phyloP scores from a whole-genome alignment of 106 monocot genomes.

The Platanthera zijinensis region DNA sequence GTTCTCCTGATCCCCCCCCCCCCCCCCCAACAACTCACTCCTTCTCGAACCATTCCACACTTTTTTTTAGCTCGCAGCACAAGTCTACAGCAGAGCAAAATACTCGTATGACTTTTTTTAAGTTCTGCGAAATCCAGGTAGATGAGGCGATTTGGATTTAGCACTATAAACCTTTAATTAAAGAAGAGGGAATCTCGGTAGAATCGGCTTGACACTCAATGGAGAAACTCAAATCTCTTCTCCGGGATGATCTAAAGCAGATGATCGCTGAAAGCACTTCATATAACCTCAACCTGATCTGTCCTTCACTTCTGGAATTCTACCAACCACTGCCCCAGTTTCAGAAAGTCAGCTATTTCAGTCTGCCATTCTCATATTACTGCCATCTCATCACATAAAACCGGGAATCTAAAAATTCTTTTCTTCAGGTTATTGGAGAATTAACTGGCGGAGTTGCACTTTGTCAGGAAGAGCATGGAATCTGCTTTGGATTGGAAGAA shows the following conservation, averaged over 20 bases:
- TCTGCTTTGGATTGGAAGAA: slow-evolving; percentile 51
- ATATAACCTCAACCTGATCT: slow-evolving; percentile 33
- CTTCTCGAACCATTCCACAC: too few relatives aligned
- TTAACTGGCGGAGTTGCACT: slow-evolving; percentile 60
- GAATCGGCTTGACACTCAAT: slow-evolving; percentile 16
- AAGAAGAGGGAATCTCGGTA: background rate
- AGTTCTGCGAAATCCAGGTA: too few relatives aligned
- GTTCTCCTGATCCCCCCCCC: too few relatives aligned
- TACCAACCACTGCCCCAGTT: slow-evolving; percentile 36
- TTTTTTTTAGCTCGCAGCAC: too few relatives aligned
- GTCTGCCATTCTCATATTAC: background rate
- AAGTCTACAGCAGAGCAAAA: too few relatives aligned
- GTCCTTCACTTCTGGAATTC: slow-evolving; percentile 45
- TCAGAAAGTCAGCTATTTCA: slow-evolving; percentile 37
- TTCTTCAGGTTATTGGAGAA: slow-evolving; percentile 52
- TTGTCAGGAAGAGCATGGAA: slow-evolving; percentile 56
- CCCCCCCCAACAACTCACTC: too few relatives aligned
- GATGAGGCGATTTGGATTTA: too few relatives aligned
- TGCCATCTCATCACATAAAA: background rate
- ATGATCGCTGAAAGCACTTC: slow-evolving; percentile 49
- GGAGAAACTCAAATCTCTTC: slow-evolving; percentile 57
- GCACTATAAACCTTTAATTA: too few relatives aligned
- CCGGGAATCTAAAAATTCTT: background rate
- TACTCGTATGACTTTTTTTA: too few relatives aligned
- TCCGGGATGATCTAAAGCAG: slow-evolving; percentile 46